A percentile compares a stretch with the other conserved stretches of the same genome.
Evolutionary conservation across 2,329 filamentous ascomycete species (phyloP).

Genomic region (Bipolaris gigantea): DNA sequence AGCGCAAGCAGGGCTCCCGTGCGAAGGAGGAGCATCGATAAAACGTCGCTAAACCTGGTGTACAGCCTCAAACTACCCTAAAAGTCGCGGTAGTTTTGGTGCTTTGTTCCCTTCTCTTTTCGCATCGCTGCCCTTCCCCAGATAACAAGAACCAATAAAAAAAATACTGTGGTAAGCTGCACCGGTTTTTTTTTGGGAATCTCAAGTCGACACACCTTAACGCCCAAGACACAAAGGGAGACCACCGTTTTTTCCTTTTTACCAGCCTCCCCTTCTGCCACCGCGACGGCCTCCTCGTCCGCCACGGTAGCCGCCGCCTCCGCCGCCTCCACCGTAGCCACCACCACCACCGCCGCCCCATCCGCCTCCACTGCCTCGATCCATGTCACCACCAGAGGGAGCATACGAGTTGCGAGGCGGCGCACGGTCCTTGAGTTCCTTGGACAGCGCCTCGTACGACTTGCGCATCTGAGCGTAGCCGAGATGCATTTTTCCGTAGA

Average conservation of each 20-base stretch:
- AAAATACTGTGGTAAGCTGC: constrained; percentile 38
- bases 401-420: constrained; percentile 54
- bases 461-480: constrained; percentile 98
- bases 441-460: constrained; percentile 82
- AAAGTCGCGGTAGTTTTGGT: constrained; percentile 16
- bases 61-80: constrained; percentile 23
- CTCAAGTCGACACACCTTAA: constrained; percentile 43
- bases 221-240: constrained; percentile 27
- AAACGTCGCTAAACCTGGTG: constrained; percentile 22
- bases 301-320: constrained; percentile 33
- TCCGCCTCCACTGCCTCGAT: constrained; percentile 32
- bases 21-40: too few relatives aligned
- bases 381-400: constrained; percentile 26
- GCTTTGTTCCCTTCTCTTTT: constrained; percentile 2
- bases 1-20: constrained; percentile 16
- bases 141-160: too few relatives aligned
- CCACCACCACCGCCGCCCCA: constrained; percentile 25
- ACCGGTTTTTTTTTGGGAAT: constrained; percentile 31
- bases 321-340: constrained; percentile 18
- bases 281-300: constrained; percentile 23
- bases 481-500: constrained; percentile 99
- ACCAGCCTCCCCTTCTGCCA: constrained; percentile 37
- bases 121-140: constrained; percentile 4
- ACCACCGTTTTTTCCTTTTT: constrained; percentile 3
- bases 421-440: constrained; percentile 76